phyloP scores from a whole-genome alignment of 148 eudicot species.

The Bassia scoparia region DNA sequence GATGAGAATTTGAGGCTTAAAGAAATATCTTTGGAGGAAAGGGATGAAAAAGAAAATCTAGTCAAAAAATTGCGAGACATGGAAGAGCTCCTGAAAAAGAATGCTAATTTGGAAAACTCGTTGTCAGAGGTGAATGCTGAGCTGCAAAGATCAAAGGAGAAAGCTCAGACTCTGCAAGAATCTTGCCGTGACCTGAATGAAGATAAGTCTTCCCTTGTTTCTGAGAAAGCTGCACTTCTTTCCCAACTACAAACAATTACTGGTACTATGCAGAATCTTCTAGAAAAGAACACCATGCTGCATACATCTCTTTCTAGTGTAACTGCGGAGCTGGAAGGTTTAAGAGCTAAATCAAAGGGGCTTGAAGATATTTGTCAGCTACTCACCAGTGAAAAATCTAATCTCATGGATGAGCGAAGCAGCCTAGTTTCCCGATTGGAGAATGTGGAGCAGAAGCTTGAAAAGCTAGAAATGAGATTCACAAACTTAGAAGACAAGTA shows the following conservation, averaged over 20 bases:
- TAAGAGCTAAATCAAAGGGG: constrained; percentile 77
- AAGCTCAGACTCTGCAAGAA: constrained; percentile 49
- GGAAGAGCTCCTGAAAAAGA: constrained; percentile 50
- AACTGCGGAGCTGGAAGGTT: constrained; percentile 69
- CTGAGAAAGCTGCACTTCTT: constrained; percentile 67
- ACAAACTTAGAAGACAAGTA: constrained; percentile 62
- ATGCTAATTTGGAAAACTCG: constrained; percentile 38
- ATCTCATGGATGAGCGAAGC: constrained; percentile 59
- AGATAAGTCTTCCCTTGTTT: constrained; percentile 58
- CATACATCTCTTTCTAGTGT: constrained; percentile 70
- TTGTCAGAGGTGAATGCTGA: constrained; percentile 46
- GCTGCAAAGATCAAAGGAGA: constrained; percentile 49
- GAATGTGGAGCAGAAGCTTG: constrained; percentile 59
- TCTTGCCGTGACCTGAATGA: constrained; percentile 43
- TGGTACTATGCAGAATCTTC: constrained; percentile 70
- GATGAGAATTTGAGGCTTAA: constrained; percentile 67
- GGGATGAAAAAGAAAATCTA: constrained; percentile 49
- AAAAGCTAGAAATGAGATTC: constrained; percentile 58
- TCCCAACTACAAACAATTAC: constrained; percentile 71
- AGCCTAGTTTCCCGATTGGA: constrained; percentile 54
- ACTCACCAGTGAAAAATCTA: constrained; percentile 57
- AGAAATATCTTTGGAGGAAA: constrained; percentile 42
- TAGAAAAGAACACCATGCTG: constrained; percentile 60
- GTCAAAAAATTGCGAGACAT: constrained; percentile 46
- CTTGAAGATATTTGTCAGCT: constrained; percentile 70